Conservation (phyloP, 371 early-diverging fungal species). For the Mucor lusitanicus region DNA sequence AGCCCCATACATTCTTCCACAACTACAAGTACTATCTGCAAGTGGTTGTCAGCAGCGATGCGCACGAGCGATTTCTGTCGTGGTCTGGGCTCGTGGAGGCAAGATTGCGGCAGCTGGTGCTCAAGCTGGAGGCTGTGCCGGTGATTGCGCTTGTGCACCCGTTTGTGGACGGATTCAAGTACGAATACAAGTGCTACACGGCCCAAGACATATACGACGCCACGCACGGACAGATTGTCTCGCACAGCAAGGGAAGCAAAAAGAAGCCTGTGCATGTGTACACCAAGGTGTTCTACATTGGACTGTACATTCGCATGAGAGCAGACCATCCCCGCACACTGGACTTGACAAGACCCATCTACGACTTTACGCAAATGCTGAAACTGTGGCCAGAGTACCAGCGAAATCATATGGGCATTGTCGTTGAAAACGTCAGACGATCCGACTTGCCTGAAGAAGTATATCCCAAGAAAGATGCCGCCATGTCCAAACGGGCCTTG, state of each 20-base stretch:
- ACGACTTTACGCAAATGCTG: constrained; percentile 73
- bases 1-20: constrained; percentile 83
- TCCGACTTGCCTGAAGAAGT: constrained; percentile 6
- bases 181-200: constrained; percentile 52
- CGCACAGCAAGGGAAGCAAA: neutral
- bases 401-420: constrained; percentile 63
- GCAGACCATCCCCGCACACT: constrained; percentile 53
- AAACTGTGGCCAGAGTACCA: constrained; percentile 74
- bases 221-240: constrained; percentile 8
- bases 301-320: constrained; percentile 60
- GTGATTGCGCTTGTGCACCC: constrained; percentile 82
- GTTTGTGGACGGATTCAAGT: constrained; percentile 80
- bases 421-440: constrained; percentile 6
- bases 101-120: constrained; percentile 83
- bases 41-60: constrained; percentile 60
- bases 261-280: constrained; percentile 29
- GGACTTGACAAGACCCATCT: constrained; percentile 73
- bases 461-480: neutral
- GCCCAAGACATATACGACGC: constrained; percentile 51
- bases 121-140: constrained; percentile 78
- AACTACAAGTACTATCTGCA: constrained; percentile 88
- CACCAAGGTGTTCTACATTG: constrained; percentile 86
- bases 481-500: constrained; percentile 3
- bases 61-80: constrained; percentile 61
- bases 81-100: constrained; percentile 94